Percentiles rank a stretch among this genome's conserved stretches.
These are phyloP conservation scores for Gomphus bonarii DNA, from an alignment of 1,284 basidiomycete genomes.

Conservation along the genomic window DNA sequence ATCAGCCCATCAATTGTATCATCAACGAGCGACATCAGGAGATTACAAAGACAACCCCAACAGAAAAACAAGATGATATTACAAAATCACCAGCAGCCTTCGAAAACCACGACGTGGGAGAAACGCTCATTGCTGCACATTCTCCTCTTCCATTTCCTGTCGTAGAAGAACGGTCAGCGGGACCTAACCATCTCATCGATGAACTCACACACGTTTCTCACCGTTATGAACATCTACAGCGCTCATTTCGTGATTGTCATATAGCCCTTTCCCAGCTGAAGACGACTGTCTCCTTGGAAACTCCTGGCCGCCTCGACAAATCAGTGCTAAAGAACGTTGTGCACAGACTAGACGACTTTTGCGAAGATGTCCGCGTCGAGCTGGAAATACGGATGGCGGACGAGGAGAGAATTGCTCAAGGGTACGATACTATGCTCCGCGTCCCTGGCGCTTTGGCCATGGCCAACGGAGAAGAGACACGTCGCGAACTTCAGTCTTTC, in stretches of 20 bases:
- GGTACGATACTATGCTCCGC: conserved; percentile 63
- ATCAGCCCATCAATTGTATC: background rate
- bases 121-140: background rate
- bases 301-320: conserved; percentile 16
- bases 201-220: conserved; percentile 18
- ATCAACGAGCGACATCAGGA: background rate
- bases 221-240: conserved; percentile 55
- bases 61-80: background rate
- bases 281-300: conserved; percentile 13
- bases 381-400: conserved; percentile 77
- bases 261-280: conserved; percentile 50
- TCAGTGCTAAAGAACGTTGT: conserved; percentile 44
- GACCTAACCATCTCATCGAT: background rate
- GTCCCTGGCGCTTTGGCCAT: conserved; percentile 40
- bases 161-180: background rate
- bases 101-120: background rate
- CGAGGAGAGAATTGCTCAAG: conserved; percentile 58
- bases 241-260: conserved; percentile 59
- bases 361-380: conserved; percentile 79
- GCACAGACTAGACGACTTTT: conserved; percentile 65
- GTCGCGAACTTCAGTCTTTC: conserved; percentile 50
- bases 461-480: conserved; percentile 25
- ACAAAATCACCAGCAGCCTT: background rate
- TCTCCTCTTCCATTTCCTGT: background rate
- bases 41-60: background rate